Evolutionary conservation across 2,329 filamentous ascomycete genomes (phyloP).

Genomic region (Hypoxylon sp.): DNA sequence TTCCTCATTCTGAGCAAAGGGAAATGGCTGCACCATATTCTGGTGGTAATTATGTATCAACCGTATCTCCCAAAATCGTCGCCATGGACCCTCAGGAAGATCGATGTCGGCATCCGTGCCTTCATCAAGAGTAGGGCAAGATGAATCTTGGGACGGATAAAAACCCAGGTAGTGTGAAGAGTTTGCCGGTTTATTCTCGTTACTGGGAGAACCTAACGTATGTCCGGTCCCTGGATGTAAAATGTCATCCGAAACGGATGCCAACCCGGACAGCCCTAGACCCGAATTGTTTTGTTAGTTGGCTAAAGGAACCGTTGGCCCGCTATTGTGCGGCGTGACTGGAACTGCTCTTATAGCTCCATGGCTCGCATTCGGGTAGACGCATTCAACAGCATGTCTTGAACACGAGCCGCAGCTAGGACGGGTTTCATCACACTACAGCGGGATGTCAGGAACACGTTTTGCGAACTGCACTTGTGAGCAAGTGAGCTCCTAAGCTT

Average conservation of each 20-base stretch:
- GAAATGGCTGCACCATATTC: slow-evolving; percentile 52
- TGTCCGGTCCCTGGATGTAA: slow-evolving; percentile 12
- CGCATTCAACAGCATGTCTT: slow-evolving; percentile 53
- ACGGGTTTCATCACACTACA: slow-evolving; percentile 53
- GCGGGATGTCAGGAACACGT: slow-evolving; percentile 32
- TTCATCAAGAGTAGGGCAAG: slow-evolving; percentile 44
- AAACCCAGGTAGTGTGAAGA: slow-evolving; percentile 43
- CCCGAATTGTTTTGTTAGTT: slow-evolving; percentile 9
- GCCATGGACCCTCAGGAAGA: slow-evolving; percentile 55
- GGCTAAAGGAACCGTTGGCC: slow-evolving; percentile 23
- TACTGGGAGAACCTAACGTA: slow-evolving; percentile 25
- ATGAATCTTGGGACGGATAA: slow-evolving; percentile 47
- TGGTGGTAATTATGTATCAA: slow-evolving; percentile 57
- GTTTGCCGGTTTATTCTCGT: slow-evolving; percentile 34
- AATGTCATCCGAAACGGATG: slow-evolving; percentile 24
- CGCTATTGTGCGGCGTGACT: slow-evolving; percentile 30
- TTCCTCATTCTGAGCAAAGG: slow-evolving; percentile 38
- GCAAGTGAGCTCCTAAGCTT: slow-evolving; percentile 7
- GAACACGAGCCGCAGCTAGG: slow-evolving; percentile 53
- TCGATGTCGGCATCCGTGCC: slow-evolving; percentile 49
- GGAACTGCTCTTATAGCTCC: slow-evolving; percentile 28
- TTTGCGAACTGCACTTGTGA: slow-evolving; percentile 13
- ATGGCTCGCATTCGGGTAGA: slow-evolving; percentile 48
- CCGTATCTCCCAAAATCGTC: slow-evolving; percentile 58
- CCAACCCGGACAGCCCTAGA: slow-evolving; percentile 9